phyloP scores from a whole-genome alignment of 2,329 filamentous ascomycete genomes.

The Myriosclerotinia curreyana region DNA sequence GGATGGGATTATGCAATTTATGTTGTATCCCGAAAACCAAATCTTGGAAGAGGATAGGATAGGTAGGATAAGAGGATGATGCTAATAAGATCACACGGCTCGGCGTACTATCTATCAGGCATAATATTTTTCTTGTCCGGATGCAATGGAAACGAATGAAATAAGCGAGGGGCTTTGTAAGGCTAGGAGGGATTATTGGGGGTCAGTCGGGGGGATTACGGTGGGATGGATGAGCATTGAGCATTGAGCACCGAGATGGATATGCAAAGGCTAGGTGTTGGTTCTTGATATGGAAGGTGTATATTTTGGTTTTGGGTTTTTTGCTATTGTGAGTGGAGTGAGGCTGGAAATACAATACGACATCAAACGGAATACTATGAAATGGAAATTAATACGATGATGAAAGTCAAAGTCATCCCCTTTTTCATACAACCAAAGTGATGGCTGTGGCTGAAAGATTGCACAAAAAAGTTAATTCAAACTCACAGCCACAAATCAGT shows the following conservation, averaged over 20 bases:
- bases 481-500: conserved; percentile 1
- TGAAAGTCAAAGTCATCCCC: conserved; percentile 4
- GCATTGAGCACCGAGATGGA: background rate
- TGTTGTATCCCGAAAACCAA: conserved; percentile 2
- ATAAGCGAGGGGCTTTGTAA: conserved; percentile 2
- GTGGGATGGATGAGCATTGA: background rate
- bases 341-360: conserved; percentile 1
- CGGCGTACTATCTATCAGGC: conserved; percentile 7
- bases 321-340: background rate
- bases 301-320: conserved; percentile 5
- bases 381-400: background rate
- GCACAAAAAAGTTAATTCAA: background rate
- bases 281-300: conserved; percentile 12
- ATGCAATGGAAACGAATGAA: background rate
- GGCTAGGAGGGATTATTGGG: conserved; percentile 10
- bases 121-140: background rate
- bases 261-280: background rate
- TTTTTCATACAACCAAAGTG: background rate
- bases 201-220: background rate
- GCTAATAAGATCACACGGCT: conserved; percentile 1
- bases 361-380: background rate
- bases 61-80: conserved; percentile 1
- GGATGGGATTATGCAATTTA: background rate
- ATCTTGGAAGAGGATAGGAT: conserved; percentile 2
- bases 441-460: conserved; percentile 10